A percentile compares a stretch with the other conserved stretches of the same genome.
Conservation (phyloP, 2,329 filamentous ascomycete genomes). For the Beauveria brongniartii region DNA sequence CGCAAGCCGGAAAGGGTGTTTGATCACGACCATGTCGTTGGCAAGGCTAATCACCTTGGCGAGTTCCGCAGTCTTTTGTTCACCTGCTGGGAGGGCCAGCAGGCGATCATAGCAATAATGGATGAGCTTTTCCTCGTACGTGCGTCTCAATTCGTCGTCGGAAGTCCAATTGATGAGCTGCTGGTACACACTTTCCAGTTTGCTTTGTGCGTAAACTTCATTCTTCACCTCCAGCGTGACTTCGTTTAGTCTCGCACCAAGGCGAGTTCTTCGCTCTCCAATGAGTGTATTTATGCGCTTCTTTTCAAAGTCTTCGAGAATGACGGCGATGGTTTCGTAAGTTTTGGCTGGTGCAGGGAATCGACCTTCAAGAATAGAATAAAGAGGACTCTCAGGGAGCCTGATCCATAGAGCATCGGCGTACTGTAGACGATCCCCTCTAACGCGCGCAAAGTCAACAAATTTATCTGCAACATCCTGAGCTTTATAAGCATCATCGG, state of each 20-base stretch:
- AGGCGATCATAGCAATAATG: constrained; percentile 74
- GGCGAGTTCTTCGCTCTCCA: constrained; percentile 74
- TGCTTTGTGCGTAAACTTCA: constrained; percentile 69
- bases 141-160: constrained; percentile 75
- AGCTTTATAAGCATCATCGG: constrained; percentile 55
- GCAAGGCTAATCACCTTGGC: constrained; percentile 68
- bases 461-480: constrained; percentile 72
- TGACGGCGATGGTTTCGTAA: constrained; percentile 74
- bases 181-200: constrained; percentile 72
- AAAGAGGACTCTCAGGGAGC: constrained; percentile 74
- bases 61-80: constrained; percentile 61
- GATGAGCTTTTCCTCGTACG: constrained; percentile 85
- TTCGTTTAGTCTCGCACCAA: constrained; percentile 75
- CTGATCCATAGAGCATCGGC: constrained; percentile 68
- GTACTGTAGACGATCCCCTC: constrained; percentile 67
- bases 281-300: constrained; percentile 86
- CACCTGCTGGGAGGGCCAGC: constrained; percentile 54
- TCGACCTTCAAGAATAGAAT: constrained; percentile 73
- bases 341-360: constrained; percentile 72
- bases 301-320: constrained; percentile 78
- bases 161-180: constrained; percentile 83
- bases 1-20: constrained; percentile 79
- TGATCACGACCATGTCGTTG: constrained; percentile 91
- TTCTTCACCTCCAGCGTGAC: constrained; percentile 82
- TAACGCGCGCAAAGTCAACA: constrained; percentile 60